These are phyloP conservation scores for Exophiala mesophila DNA, from an alignment of 2,329 filamentous ascomycete species.

Conservation along the genomic window DNA sequence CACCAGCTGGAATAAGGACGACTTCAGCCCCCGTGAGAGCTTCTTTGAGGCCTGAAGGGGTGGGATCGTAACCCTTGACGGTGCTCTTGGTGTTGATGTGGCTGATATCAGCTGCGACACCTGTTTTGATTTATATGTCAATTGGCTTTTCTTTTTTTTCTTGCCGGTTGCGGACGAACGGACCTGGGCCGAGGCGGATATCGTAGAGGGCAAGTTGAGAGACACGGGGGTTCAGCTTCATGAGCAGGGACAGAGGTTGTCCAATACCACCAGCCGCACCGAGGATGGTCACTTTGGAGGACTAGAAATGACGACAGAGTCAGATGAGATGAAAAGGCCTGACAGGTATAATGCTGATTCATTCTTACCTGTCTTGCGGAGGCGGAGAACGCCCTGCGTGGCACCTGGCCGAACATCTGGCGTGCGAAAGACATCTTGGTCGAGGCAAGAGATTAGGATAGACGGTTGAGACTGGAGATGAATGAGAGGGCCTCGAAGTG, in stretches of 20 bases:
- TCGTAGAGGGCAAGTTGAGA: conserved; percentile 95
- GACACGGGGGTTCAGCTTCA: conserved; percentile 97
- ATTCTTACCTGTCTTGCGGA: conserved; percentile 67
- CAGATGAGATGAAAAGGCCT: conserved; percentile 5
- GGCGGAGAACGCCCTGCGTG: conserved; percentile 76
- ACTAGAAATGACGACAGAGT: conserved; percentile 54
- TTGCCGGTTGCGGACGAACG: conserved; percentile 32
- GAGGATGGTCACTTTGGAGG: conserved; percentile 95
- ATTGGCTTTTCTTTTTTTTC: conserved; percentile 7
- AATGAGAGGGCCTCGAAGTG: neutral
- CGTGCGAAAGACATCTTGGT: conserved; percentile 25
- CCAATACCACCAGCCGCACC: conserved; percentile 97
- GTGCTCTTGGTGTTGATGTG: conserved; percentile 99
- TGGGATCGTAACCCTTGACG: conserved; percentile 84
- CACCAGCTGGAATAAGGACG: conserved; percentile 95
- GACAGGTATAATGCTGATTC: conserved; percentile 10
- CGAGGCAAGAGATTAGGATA: neutral
- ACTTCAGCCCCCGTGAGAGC: conserved; percentile 85
- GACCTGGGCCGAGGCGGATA: conserved; percentile 90
- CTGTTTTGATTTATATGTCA: conserved; percentile 42
- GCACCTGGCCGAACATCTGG: conserved; percentile 48
- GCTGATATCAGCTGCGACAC: conserved; percentile 95
- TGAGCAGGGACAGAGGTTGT: conserved; percentile 91
- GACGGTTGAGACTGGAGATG: neutral
- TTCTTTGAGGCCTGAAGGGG: conserved; percentile 66